Evolutionary conservation across 164 flowering plant species (phyloP).

Genomic region (Stephania cephalantha): DNA sequence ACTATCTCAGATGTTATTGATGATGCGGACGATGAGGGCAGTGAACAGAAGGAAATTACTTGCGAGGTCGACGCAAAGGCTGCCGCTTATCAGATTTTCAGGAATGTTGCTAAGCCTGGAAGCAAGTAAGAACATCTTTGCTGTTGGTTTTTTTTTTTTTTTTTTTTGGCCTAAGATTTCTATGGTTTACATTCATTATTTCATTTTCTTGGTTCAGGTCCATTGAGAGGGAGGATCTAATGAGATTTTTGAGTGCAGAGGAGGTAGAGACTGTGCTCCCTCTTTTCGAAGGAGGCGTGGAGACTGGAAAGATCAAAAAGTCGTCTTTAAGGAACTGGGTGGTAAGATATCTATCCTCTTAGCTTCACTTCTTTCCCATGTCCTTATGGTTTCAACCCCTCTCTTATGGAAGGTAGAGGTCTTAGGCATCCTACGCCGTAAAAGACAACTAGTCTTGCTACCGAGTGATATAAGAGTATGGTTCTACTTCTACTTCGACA

Average conservation of each 20-base stretch:
- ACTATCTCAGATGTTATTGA: conserved; percentile 47
- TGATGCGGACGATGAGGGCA: conserved; percentile 37
- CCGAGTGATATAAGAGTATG: background rate
- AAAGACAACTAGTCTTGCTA: background rate
- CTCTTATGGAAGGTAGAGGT: background rate
- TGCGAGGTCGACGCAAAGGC: conserved; percentile 73
- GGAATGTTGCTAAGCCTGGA: conserved; percentile 67
- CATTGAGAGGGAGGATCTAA: conserved; percentile 71
- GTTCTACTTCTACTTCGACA: background rate
- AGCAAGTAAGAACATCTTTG: conserved; percentile 44
- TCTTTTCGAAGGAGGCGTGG: conserved; percentile 63
- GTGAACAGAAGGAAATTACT: conserved; percentile 47
- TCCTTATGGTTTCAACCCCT: background rate
- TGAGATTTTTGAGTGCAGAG: conserved; percentile 62
- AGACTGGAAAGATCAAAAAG: conserved; percentile 56
- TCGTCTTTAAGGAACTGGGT: conserved; percentile 63
- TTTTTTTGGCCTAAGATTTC: background rate
- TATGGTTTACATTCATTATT: background rate
- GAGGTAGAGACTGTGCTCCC: conserved; percentile 53
- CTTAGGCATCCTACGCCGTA: background rate
- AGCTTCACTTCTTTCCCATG: background rate
- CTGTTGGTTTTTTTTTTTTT: background rate
- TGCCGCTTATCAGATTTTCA: conserved; percentile 59
- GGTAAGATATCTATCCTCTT: conserved; percentile 30
- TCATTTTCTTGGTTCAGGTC: conserved; percentile 33